phyloP scores from a whole-genome alignment of 805 yeast genomes.

The Pichia scutulata region DNA sequence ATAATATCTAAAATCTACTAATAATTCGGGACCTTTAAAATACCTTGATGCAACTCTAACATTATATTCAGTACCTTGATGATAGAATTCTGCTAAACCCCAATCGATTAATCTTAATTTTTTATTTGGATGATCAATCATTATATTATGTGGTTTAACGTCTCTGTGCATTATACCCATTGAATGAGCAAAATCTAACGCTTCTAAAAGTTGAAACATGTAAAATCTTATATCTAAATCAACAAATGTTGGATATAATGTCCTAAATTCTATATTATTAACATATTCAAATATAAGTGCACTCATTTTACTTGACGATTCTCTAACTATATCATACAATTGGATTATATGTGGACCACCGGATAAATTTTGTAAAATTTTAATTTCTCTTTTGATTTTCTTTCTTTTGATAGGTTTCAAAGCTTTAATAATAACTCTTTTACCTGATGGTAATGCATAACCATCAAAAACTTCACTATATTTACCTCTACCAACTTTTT shows the following conservation, averaged over 20 bases:
- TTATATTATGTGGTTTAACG: conserved; percentile 91
- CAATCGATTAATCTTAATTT: conserved; percentile 81
- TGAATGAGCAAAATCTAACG: conserved; percentile 84
- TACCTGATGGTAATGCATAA: conserved; percentile 54
- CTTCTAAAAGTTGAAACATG: conserved; percentile 71
- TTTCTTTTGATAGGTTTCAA: conserved; percentile 89
- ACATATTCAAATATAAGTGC: conserved; percentile 82
- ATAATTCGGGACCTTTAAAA: conserved; percentile 87
- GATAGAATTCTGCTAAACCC: conserved; percentile 95
- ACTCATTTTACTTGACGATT: conserved; percentile 73
- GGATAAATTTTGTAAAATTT: conserved; percentile 74
- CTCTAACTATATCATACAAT: conserved; percentile 74
- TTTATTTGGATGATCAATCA: conserved; percentile 77
- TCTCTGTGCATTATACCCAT: conserved; percentile 96
- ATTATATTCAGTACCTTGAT: conserved; percentile 80
- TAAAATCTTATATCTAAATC: conserved; percentile 74
- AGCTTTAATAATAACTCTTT: conserved; percentile 75
- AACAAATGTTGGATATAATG: conserved; percentile 70
- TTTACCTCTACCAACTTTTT: conserved; percentile 87
- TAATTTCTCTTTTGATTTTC: conserved; percentile 84
- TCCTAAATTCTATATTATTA: conserved; percentile 74
- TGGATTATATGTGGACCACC: conserved; percentile 80
- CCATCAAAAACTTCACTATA: conserved; percentile 95
- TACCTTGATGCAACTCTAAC: conserved; percentile 91
- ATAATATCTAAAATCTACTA: conserved; percentile 79